Evolutionary conservation across 805 yeast species (phyloP).

Genomic region (Diddensiella caesifluorescens): DNA sequence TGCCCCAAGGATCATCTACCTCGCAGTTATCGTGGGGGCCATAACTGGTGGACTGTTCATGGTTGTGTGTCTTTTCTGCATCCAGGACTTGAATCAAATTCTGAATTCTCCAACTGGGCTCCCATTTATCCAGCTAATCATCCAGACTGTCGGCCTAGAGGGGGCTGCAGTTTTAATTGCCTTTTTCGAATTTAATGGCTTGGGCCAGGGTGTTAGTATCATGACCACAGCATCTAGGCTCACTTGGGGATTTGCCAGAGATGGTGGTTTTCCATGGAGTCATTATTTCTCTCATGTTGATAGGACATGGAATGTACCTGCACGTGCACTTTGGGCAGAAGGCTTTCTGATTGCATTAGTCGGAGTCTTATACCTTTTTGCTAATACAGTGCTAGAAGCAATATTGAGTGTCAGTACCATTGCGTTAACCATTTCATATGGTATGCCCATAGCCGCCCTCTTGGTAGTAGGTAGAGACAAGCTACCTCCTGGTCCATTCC

Average conservation of each 20-base stretch:
- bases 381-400: slow-evolving; percentile 73
- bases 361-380: slow-evolving; percentile 60
- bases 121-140: slow-evolving; percentile 61
- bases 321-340: slow-evolving; percentile 60
- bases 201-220: slow-evolving; percentile 74
- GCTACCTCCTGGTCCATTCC: slow-evolving; percentile 20
- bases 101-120: slow-evolving; percentile 76
- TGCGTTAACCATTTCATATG: slow-evolving; percentile 67
- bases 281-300: slow-evolving; percentile 63
- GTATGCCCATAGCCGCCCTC: slow-evolving; percentile 53
- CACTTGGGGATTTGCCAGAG: slow-evolving; percentile 79
- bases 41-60: slow-evolving; percentile 65
- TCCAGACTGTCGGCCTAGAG: slow-evolving; percentile 50
- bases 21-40: slow-evolving; percentile 58
- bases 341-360: slow-evolving; percentile 54
- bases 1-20: slow-evolving; percentile 68
- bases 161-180: slow-evolving; percentile 64
- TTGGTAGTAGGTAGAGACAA: slow-evolving; percentile 18
- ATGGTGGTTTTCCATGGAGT: slow-evolving; percentile 68
- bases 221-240: slow-evolving; percentile 76
- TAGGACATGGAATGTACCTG: slow-evolving; percentile 56
- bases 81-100: slow-evolving; percentile 60
- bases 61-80: slow-evolving; percentile 60
- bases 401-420: slow-evolving; percentile 81
- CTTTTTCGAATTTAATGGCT: slow-evolving; percentile 60